Base-by-base conservation (phyloP, 441 rosid genomes). In the Gossypium davidsonii region DNA sequence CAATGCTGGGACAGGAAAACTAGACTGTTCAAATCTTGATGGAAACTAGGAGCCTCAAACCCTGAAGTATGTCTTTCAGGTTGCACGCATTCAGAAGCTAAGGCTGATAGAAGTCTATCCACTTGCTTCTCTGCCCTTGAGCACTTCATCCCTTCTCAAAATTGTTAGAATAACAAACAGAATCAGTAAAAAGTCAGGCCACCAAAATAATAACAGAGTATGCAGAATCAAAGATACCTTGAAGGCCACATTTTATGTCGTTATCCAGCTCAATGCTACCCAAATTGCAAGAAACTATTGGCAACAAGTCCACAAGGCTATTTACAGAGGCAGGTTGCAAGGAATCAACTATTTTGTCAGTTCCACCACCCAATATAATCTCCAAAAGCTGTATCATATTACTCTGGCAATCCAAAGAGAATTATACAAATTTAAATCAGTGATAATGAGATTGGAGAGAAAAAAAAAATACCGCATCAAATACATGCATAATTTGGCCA, bases 1-100 rank as follows among this genome's bases (percentile, higher is more conserved):
- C 95, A 93, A 75, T 92, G 99, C 78, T 89, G 98, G 70, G 83
- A 86, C 56, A 90, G 79, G 78, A 88, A 90, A 71, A 84, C 81
- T 79, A 91, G 81, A 73, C 80, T 86, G 77, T 87, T 84, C 80
- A 75, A 73, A 83, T 89, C 89, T 76, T 83, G 87, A 73, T 74
- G 85, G 66, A 77, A 72, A 74, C 81, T 48, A 72, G 89, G 78
- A 62, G 82, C 84, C 69, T 56, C 73, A 34, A 74, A 83, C 61
- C 87, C 86, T 70, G 83, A 83, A 74, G 73, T 71, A 78, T 82
- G 88, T 78, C 82, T 75, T 73, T 88, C 96, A 69, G 92, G 83
- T 72, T 87, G 90, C 72, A 84, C 71, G 73, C 85, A 88, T 78
- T 90, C 98, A 79, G 97, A 88, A 78, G 91, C 87, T 76, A 97